Percentiles rank a stretch among this genome's conserved stretches.
phyloP scores from a whole-genome alignment of 148 eudicot species.

The Camellia japonica region DNA sequence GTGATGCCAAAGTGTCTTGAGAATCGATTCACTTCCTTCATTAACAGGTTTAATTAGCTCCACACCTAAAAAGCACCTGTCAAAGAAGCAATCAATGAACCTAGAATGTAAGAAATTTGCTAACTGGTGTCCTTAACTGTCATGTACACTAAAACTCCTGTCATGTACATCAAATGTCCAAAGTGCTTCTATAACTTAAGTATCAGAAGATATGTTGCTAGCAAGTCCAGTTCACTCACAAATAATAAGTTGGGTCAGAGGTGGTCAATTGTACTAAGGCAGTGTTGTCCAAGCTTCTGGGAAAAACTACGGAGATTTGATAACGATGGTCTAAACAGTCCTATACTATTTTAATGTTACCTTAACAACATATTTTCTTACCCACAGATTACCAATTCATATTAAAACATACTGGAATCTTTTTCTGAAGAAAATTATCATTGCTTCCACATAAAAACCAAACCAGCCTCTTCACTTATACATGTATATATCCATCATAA shows the following conservation, averaged over 20 bases:
- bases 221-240: background rate
- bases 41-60: slow-evolving; percentile 47
- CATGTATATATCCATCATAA: background rate
- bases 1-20: slow-evolving; percentile 51
- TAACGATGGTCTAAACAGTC: background rate
- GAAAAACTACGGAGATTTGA: background rate
- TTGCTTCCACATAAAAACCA: too few species aligned
- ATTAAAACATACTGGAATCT: background rate
- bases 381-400: background rate
- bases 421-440: background rate
- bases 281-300: background rate
- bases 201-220: background rate
- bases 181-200: slow-evolving; percentile 21
- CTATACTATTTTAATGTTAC: background rate
- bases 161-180: slow-evolving; percentile 17
- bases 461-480: background rate
- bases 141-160: background rate
- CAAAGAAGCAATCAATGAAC: background rate
- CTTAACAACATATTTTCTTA: background rate
- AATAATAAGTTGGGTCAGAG: background rate
- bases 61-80: slow-evolving; percentile 54
- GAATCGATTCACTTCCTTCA: slow-evolving; percentile 45
- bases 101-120: background rate
- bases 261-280: background rate
- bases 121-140: background rate